phyloP scores from a whole-genome alignment of 129 eudicot species.

The Tagetes erecta region DNA sequence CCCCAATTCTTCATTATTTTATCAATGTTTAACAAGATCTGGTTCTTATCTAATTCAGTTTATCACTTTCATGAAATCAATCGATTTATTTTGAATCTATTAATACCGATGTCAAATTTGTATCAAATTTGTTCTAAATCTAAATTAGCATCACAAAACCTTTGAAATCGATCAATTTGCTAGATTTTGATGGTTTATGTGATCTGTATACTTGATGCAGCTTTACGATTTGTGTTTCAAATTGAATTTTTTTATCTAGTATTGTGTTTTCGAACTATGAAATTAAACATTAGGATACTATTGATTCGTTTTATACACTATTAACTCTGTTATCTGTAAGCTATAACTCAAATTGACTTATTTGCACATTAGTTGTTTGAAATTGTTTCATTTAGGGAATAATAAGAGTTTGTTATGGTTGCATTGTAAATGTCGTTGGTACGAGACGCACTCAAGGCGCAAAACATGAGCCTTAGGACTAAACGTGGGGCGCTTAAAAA shows the following conservation, averaged over 20 bases:
- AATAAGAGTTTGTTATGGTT: not conserved
- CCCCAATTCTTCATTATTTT: not conserved
- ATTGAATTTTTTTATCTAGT: not conserved
- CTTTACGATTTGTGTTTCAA: not conserved
- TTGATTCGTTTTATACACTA: not conserved
- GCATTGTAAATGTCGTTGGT: not conserved
- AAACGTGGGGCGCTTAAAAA: no score
- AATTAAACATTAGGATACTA: not conserved
- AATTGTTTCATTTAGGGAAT: not conserved
- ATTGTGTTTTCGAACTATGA: not conserved
- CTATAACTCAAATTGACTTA: not conserved
- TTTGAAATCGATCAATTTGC: constrained; percentile 8
- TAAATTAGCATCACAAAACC: not conserved
- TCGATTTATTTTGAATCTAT: not conserved
- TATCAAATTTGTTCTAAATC: not conserved
- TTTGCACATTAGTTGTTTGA: not conserved
- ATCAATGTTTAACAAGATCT: not conserved
- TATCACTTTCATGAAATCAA: not conserved
- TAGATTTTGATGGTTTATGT: not conserved
- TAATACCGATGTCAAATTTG: not conserved
- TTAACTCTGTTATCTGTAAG: not conserved
- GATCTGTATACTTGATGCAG: constrained; percentile 1
- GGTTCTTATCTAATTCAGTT: not conserved
- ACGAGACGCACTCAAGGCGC: no score
- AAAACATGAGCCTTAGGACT: no score